Percentiles rank a stretch among this genome's conserved stretches.
Conservation (phyloP, 805 yeast genomes). For the Teunomyces panamensis region DNA sequence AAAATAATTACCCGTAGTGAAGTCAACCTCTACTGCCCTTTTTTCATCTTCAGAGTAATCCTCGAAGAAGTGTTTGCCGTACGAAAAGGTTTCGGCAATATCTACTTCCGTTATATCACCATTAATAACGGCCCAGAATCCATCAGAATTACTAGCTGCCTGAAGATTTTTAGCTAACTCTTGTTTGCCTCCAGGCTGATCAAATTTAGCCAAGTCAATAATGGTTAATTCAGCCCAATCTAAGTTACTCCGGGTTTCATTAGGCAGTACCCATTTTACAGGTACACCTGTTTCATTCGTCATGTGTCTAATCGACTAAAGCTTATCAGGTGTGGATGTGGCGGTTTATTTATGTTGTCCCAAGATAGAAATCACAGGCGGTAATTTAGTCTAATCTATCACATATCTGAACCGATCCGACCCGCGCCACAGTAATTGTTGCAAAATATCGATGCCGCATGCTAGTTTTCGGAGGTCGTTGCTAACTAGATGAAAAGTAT, state of each 20-base stretch:
- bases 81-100: constrained; percentile 22
- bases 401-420: neutral
- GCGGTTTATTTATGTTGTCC: neutral
- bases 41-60: constrained; percentile 26
- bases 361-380: neutral
- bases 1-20: constrained; percentile 28
- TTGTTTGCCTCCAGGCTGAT: constrained; percentile 23
- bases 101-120: constrained; percentile 24
- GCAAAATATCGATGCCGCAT: neutral
- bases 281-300: constrained; percentile 1
- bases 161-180: constrained; percentile 25
- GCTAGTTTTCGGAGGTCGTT: too few species aligned
- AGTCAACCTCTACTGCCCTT: constrained; percentile 21
- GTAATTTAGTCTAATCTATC: neutral
- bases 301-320: neutral
- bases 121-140: constrained; percentile 29
- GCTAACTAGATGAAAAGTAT: too few species aligned
- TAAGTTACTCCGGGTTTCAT: constrained; percentile 22
- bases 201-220: constrained; percentile 25
- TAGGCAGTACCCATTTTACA: constrained; percentile 21
- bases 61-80: constrained; percentile 26
- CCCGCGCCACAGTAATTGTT: neutral
- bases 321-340: neutral
- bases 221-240: constrained; percentile 32
- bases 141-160: constrained; percentile 26